Evolutionary conservation across 2,329 filamentous ascomycete species (phyloP).

Genomic region (Pyricularia pennisetigena): DNA sequence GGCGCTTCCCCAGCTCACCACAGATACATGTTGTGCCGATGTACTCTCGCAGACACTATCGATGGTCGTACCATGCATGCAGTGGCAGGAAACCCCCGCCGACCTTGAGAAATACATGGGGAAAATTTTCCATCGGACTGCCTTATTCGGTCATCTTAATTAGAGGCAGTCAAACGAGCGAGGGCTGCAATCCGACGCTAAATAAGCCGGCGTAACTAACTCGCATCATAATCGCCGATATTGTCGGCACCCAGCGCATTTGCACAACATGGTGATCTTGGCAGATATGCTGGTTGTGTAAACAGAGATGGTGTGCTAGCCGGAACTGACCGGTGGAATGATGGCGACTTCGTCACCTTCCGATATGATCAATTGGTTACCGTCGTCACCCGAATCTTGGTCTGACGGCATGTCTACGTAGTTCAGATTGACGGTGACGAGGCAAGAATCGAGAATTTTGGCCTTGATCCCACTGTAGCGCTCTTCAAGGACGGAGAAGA

Average conservation of each 20-base stretch:
- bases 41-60: not conserved
- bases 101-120: not conserved
- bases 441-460: slow-evolving; percentile 60
- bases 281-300: too few species aligned
- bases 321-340: slow-evolving; percentile 81
- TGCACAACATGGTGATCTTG: not conserved
- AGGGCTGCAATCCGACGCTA: too few species aligned
- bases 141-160: not conserved
- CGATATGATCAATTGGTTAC: slow-evolving; percentile 42
- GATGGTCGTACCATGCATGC: not conserved
- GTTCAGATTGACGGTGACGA: slow-evolving; percentile 71
- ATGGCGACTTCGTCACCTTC: slow-evolving; percentile 78
- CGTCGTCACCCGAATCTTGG: slow-evolving; percentile 27
- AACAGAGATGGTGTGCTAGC: slow-evolving; percentile 31
- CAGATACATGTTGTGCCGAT: not conserved
- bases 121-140: not conserved
- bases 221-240: not conserved
- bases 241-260: not conserved
- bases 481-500: slow-evolving; percentile 60
- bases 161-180: not conserved
- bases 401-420: slow-evolving; percentile 60
- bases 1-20: not conserved
- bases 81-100: not conserved
- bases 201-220: not conserved
- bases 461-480: slow-evolving; percentile 59